Percentiles rank a stretch among this genome's conserved stretches.
Evolutionary conservation across 2,329 filamentous ascomycete genomes (phyloP).

Genomic region (Diaporthe caulivora): DNA sequence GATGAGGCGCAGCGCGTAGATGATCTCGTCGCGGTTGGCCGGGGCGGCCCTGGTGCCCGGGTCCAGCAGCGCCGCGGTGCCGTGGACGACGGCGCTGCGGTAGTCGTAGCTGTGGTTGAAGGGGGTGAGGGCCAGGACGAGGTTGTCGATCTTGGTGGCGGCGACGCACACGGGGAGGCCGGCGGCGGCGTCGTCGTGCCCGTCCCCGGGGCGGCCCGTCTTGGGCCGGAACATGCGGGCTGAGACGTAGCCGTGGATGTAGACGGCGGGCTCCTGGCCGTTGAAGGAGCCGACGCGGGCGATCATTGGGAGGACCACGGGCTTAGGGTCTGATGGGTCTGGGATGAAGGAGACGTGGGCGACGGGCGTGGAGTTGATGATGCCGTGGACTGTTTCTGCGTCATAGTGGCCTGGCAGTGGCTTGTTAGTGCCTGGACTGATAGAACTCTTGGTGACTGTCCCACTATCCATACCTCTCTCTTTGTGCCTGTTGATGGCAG

Average conservation of each 20-base stretch:
- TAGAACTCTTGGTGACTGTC: no score
- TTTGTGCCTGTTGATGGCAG: slow-evolving; percentile 39
- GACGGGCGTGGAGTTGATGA: slow-evolving; percentile 80
- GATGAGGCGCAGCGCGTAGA: slow-evolving; percentile 83
- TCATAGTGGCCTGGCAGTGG: slow-evolving; percentile 74
- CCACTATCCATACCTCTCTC: slow-evolving; percentile 32
- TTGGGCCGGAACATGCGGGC: slow-evolving; percentile 80
- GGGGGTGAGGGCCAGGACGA: slow-evolving; percentile 83
- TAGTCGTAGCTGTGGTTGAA: slow-evolving; percentile 90
- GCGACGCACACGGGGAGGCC: slow-evolving; percentile 80
- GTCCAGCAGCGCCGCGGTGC: slow-evolving; percentile 76
- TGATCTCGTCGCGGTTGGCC: slow-evolving; percentile 73
- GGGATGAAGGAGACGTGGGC: slow-evolving; percentile 84
- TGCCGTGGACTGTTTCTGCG: slow-evolving; percentile 75
- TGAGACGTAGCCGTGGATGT: slow-evolving; percentile 88
- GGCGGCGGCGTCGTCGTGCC: no score
- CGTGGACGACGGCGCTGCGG: slow-evolving; percentile 83
- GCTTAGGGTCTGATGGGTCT: slow-evolving; percentile 73
- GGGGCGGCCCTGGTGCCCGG: slow-evolving; percentile 32
- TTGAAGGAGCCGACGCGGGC: slow-evolving; percentile 84
- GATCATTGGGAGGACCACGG: slow-evolving; percentile 86
- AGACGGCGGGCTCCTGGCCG: slow-evolving; percentile 74
- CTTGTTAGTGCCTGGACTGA: not conserved
- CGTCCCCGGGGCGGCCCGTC: slow-evolving; percentile 46
- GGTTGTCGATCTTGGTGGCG: slow-evolving; percentile 81